Base-by-base conservation (phyloP, 2,329 filamentous ascomycete species). In the Xenoacremonium recifei region DNA sequence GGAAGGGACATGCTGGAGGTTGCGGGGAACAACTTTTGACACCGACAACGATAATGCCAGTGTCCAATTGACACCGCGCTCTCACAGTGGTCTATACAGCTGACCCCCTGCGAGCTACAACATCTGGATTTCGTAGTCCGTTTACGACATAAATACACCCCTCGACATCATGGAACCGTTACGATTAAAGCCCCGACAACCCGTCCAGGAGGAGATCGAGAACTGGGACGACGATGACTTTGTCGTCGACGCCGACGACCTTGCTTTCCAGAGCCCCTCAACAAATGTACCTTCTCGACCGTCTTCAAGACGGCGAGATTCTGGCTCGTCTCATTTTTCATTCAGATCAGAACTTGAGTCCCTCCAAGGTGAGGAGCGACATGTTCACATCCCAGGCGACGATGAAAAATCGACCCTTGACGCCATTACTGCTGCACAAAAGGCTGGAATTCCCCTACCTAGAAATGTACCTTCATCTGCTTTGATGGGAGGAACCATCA, bases 381-480 rank as follows among this genome's bases (percentile, higher is more conserved):
- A 96, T 55, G 79, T 97, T 17, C 80, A 92, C 53, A 71, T 97
- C 21, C 84, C 89, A 3, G 87, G 85, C 36, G 87, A 93, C 61
- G 91, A 96, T 62, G 88, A 95, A 57, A 78, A 81, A 49, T 89
- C 89, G 1, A 95, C 87, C 9, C 71, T 84, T 54, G 87, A 95
- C 61, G 91, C 93, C 46, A 92, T 99, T 57, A 81, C 87, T 18
- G 87, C 89, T 6, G 92, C 91, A 23, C 87, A 89, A 59, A 84
- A 83, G 62, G 91, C 90, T 19, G 93, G 93, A 53, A 96, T 99
- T 50, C 92, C 93, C 6, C 81, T 97, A 42, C 93, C 93, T 20
- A 74, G 80, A 38, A 91, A 91, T 61, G 82, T 97, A 21, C 90
- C 92, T 2, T 82, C 87, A 21, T 96, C 92, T 16, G 93, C 93